These are phyloP conservation scores for Chytridium lagenaria DNA, from an alignment of 371 early-diverging fungal species.

Conservation along the genomic window DNA sequence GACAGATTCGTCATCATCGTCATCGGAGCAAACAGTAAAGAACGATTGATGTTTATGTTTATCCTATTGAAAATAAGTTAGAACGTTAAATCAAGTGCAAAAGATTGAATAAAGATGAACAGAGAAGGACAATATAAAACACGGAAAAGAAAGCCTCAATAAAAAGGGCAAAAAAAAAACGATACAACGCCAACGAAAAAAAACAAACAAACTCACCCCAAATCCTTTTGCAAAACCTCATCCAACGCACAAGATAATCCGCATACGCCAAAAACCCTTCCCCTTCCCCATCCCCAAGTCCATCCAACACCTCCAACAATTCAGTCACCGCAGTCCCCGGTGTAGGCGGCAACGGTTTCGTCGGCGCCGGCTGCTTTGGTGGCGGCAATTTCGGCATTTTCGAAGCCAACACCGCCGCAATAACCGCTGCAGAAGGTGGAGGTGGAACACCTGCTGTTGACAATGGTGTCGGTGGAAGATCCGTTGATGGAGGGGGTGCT, in stretches of 20 bases:
- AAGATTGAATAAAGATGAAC: no score
- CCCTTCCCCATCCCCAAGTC: constrained; percentile 4
- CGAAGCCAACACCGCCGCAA: no score
- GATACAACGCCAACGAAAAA: background rate
- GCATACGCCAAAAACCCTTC: constrained; percentile 23
- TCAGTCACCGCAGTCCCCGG: constrained; percentile 3
- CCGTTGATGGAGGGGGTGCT: background rate
- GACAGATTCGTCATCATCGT: constrained; percentile 5
- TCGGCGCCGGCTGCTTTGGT: no score
- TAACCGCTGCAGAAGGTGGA: no score
- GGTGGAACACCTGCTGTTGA: no score
- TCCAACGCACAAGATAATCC: constrained; percentile 25
- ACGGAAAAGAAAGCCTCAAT: no score
- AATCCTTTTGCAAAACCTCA: constrained; percentile 17
- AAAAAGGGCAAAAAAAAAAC: background rate
- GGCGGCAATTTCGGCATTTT: no score
- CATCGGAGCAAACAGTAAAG: constrained; percentile 14
- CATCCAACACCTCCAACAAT: constrained; percentile 12
- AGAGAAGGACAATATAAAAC: no score
- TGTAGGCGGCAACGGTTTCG: no score
- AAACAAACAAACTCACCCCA: background rate
- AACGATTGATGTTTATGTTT: background rate
- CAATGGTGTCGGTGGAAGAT: constrained; percentile 6
- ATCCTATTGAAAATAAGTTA: no score
- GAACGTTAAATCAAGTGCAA: no score